A percentile compares a stretch with the other conserved stretches of the same genome.
Evolutionary conservation across 371 early-diverging fungal genomes (phyloP).

Genomic region (Actinomortierella ambigua): DNA sequence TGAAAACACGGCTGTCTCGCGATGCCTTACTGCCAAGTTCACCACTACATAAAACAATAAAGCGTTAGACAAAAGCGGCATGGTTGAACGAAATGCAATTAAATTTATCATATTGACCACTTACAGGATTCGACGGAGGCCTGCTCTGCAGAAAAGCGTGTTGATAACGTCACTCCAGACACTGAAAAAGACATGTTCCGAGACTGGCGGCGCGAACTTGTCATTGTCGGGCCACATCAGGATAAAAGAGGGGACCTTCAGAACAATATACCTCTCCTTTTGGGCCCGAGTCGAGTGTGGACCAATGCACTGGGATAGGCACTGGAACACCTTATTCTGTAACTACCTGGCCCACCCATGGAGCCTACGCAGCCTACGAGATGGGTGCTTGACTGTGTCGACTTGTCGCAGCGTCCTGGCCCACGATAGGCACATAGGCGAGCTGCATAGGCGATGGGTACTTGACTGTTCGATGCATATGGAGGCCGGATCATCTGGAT

Average conservation of each 20-base stretch:
- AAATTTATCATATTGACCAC: slow-evolving; percentile 8
- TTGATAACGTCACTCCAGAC: slow-evolving; percentile 16
- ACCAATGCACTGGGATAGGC: neutral
- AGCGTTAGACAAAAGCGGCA: neutral
- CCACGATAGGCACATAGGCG: no score
- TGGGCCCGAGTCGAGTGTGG: slow-evolving; percentile 6
- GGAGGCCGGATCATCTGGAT: slow-evolving; percentile 13
- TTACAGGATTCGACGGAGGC: slow-evolving; percentile 22
- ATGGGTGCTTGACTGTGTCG: no score
- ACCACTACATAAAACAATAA: slow-evolving; percentile 12
- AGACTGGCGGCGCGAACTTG: slow-evolving; percentile 8
- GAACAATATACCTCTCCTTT: slow-evolving; percentile 11
- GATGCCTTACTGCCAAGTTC: slow-evolving; percentile 19
- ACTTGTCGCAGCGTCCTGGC: no score
- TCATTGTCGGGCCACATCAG: slow-evolving; percentile 15
- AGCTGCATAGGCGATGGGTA: no score
- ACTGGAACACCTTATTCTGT: no score
- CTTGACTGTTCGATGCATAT: slow-evolving; percentile 15
- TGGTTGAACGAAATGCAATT: neutral
- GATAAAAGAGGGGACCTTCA: slow-evolving; percentile 9
- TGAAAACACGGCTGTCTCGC: slow-evolving; percentile 6
- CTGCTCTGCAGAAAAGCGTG: slow-evolving; percentile 5
- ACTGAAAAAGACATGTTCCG: slow-evolving; percentile 20
- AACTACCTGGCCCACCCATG: no score
- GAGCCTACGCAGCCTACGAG: no score